Evolutionary conservation across 2,329 filamentous ascomycete genomes (phyloP), one percentile per base, ranked within the genome.

Genomic region (Curvularia eragrostidis): DNA sequence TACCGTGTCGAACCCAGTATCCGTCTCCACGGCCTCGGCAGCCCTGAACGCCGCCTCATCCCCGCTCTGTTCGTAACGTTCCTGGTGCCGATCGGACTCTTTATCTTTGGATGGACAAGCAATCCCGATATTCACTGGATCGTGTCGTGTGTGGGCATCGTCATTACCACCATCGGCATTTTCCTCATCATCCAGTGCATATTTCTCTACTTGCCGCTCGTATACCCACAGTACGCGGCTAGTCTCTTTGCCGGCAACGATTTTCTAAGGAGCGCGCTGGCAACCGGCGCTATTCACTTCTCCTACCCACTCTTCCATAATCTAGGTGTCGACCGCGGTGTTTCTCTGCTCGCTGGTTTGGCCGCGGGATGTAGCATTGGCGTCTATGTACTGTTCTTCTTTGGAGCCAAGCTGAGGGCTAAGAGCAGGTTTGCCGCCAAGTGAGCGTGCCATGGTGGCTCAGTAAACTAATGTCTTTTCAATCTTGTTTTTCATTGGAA

Each of bases 21-120:
- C 83, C 87, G 75, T 80, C 87, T 76, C 80, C 85, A 73, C 87
- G 91, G 68, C 82, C 85, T 63, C 88, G 91, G 13, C 86, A 90
- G 1, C 84, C 92, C 18, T 87, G 95, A 79, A 79, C 84, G 43
- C 28, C 86, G 91, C n/a, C 82, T 96, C 4, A 88, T 94, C 51
- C 91, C 91, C 52, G 95, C 95, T 12, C 72, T 79, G 47, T 67
- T 72, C 26, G 77, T 77, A 1, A 81, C 79, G 15, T 81, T 79
- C 71, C 85, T 87, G 67, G 89, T 89, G 21, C 87, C 87, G 0
- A 77, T 86, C 30, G 87, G 86, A 0, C 74, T 89, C 15, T 89
- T 89, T 73, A 85, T 89, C 63, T 89, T 89, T 65, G 86, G 85
- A 3, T 89, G 87, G 87, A 85, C 85, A 0, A 88, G 87, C 0